These are phyloP conservation scores for Brassica incana DNA, from an alignment of 345 rosid genomes.

Conservation along the genomic window DNA sequence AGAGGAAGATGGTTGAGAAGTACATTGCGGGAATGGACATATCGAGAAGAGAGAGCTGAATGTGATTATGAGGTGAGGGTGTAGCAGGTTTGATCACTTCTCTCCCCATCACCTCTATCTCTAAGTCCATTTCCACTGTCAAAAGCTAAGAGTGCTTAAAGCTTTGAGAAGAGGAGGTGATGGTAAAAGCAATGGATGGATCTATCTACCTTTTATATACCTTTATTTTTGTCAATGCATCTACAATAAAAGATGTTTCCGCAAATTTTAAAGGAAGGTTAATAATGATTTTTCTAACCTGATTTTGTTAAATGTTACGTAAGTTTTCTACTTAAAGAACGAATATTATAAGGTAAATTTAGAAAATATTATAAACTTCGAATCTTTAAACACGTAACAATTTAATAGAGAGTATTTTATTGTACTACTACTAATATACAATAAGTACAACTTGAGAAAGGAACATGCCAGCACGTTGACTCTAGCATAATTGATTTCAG, in stretches of 20 bases:
- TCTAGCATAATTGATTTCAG: neutral
- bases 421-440: neutral
- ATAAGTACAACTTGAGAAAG: neutral
- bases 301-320: neutral
- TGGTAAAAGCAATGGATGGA: neutral
- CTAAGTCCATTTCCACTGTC: neutral
- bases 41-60: neutral
- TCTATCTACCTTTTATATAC: neutral
- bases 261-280: no score
- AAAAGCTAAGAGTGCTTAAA: neutral
- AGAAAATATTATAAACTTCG: neutral
- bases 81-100: constrained; percentile 1
- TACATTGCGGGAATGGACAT: neutral
- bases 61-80: neutral
- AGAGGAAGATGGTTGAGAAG: neutral
- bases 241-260: neutral
- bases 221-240: neutral
- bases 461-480: neutral
- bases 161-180: neutral
- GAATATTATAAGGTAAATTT: no score
- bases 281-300: neutral
- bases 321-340: neutral
- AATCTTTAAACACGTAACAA: neutral
- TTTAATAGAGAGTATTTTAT: neutral
- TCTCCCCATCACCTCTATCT: neutral